These are phyloP conservation scores for Sonneratia caseolaris DNA, from an alignment of 345 rosid genomes.

Conservation along the genomic window DNA sequence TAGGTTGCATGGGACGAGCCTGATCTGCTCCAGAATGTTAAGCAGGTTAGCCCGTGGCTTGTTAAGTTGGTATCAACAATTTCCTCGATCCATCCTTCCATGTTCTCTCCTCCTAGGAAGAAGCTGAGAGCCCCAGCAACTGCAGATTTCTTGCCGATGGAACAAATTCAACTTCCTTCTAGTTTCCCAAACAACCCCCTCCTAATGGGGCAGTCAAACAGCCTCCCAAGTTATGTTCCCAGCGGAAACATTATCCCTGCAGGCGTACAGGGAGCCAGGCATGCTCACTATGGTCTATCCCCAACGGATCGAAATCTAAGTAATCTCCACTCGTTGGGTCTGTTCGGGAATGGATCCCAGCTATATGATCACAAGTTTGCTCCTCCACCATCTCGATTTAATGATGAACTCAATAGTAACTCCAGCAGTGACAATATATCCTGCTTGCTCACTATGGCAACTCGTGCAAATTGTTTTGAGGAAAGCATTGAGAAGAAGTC, in stretches of 20 bases:
- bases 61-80: slow-evolving; percentile 77
- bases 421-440: slow-evolving; percentile 32
- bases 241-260: slow-evolving; percentile 66
- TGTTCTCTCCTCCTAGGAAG: slow-evolving; percentile 85
- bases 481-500: slow-evolving; percentile 35
- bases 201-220: slow-evolving; percentile 25
- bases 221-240: slow-evolving; percentile 53
- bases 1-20: slow-evolving; percentile 99
- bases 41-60: slow-evolving; percentile 90
- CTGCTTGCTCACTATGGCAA: slow-evolving; percentile 60
- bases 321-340: slow-evolving; percentile 46
- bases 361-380: slow-evolving; percentile 10
- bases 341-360: slow-evolving; percentile 31
- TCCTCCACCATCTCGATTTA: slow-evolving; percentile 16
- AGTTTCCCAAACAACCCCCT: slow-evolving; percentile 47
- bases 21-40: slow-evolving; percentile 87
- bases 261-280: slow-evolving; percentile 99
- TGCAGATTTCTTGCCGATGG: slow-evolving; percentile 41
- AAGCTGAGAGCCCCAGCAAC: slow-evolving; percentile 61
- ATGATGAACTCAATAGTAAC: slow-evolving; percentile 18
- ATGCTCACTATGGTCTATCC: slow-evolving; percentile 70
- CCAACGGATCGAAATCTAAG: slow-evolving; percentile 58
- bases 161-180: slow-evolving; percentile 50
- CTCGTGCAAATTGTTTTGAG: slow-evolving; percentile 25
- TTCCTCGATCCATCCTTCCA: slow-evolving; percentile 57